A percentile compares a stretch with the other conserved stretches of the same genome.
These are phyloP conservation scores for Myochromella boudieri DNA, from an alignment of 768 basidiomycete species.

Conservation along the genomic window DNA sequence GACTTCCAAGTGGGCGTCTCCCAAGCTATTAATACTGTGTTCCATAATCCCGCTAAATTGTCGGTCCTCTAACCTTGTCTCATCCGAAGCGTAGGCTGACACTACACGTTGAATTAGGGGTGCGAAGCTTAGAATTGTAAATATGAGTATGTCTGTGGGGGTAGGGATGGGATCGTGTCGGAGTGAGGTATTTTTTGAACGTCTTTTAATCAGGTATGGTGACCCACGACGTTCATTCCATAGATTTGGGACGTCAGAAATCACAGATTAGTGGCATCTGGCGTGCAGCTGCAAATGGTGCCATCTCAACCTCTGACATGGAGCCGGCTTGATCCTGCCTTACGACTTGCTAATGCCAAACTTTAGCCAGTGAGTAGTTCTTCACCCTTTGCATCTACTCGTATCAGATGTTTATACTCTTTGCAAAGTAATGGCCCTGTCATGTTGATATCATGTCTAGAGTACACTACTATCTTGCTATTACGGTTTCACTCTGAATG, in stretches of 20 bases:
- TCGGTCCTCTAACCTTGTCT: conserved; percentile 15
- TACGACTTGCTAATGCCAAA: too few species aligned
- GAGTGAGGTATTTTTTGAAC: conserved; percentile 32
- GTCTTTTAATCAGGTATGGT: not conserved
- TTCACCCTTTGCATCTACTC: too few species aligned
- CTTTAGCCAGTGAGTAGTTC: too few species aligned
- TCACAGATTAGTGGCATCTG: conserved; percentile 40
- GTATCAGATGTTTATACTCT: too few species aligned
- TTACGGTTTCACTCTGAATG: too few species aligned
- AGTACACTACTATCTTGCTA: too few species aligned
- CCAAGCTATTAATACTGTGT: conserved; percentile 44
- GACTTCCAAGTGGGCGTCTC: conserved; percentile 36
- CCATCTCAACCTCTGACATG: conserved; percentile 19
- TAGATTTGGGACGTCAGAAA: conserved; percentile 43
- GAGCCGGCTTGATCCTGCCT: too few species aligned
- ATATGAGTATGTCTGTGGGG: conserved; percentile 33
- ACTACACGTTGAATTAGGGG: conserved; percentile 29
- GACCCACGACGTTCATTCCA: not conserved
- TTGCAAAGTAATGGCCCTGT: too few species aligned
- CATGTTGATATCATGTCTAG: too few species aligned
- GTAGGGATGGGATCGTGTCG: conserved; percentile 29
- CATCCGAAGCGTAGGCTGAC: not conserved
- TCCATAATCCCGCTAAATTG: conserved; percentile 41
- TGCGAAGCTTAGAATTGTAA: conserved; percentile 40
- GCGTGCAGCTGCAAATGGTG: conserved; percentile 39